Percentiles rank a stretch among this genome's conserved stretches.
Evolutionary conservation across 1,284 basidiomycete genomes (phyloP).

Genomic region (Boletus putidus): DNA sequence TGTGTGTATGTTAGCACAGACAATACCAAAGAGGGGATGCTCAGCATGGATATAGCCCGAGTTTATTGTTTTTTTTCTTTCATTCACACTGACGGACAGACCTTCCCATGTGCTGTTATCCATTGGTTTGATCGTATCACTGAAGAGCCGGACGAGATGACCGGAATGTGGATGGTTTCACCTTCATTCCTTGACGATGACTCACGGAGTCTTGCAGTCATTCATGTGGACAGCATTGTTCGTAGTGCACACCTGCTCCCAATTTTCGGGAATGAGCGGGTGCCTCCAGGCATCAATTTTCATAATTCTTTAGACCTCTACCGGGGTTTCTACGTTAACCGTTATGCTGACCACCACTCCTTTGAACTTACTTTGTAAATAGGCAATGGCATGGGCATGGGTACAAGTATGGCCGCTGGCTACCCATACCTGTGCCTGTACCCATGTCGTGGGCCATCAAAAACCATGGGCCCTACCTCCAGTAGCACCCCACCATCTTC

Average conservation of each 20-base stretch:
- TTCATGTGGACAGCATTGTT: slow-evolving; percentile 5
- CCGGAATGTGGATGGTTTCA: slow-evolving; percentile 11
- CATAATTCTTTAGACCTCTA: background rate
- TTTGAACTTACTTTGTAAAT: background rate
- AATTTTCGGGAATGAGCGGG: too few relatives aligned
- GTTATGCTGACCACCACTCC: background rate
- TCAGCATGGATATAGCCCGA: background rate
- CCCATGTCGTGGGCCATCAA: too few relatives aligned
- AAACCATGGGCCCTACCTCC: too few relatives aligned
- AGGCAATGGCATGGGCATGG: too few relatives aligned
- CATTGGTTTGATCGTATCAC: slow-evolving; percentile 9
- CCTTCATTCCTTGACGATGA: background rate
- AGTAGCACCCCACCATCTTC: too few relatives aligned
- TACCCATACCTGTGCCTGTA: too few relatives aligned
- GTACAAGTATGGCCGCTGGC: too few relatives aligned
- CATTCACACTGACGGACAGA: background rate
- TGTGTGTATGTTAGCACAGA: background rate
- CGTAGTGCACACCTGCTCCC: background rate
- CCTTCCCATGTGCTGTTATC: background rate
- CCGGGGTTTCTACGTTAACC: background rate
- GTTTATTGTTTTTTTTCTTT: slow-evolving; percentile 1
- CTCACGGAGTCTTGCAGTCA: slow-evolving; percentile 1
- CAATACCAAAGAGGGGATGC: background rate
- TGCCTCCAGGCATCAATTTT: background rate
- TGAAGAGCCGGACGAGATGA: slow-evolving; percentile 2